These are phyloP conservation scores for Musa itinerans DNA, from an alignment of 176 grass and related monocot species.

Conservation along the genomic window DNA sequence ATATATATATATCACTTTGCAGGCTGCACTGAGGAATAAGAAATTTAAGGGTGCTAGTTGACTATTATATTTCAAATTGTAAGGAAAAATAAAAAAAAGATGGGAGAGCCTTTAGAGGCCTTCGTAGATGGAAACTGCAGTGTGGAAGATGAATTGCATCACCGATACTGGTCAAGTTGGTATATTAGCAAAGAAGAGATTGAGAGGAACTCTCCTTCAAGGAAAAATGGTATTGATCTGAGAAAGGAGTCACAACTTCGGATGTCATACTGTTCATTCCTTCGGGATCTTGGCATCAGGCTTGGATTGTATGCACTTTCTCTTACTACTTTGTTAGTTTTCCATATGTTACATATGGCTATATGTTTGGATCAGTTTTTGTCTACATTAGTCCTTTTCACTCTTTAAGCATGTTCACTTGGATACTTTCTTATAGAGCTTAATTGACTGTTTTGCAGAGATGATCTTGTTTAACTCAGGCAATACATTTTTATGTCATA, in stretches of 20 bases:
- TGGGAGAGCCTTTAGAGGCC: background rate
- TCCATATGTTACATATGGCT: background rate
- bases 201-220: conserved; percentile 51
- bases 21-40: background rate
- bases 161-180: conserved; percentile 38
- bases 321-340: background rate
- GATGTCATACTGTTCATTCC: conserved; percentile 60
- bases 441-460: background rate
- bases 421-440: background rate
- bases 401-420: background rate
- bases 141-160: conserved; percentile 15
- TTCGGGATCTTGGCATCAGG: conserved; percentile 49
- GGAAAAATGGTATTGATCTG: conserved; percentile 54
- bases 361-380: background rate
- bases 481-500: background rate
- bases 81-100: background rate
- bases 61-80: background rate
- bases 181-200: conserved; percentile 51
- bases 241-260: conserved; percentile 50
- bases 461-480: background rate
- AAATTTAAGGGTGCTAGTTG: background rate
- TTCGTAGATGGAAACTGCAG: conserved; percentile 21
- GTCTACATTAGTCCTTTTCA: background rate
- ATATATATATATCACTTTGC: background rate
- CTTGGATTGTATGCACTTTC: conserved; percentile 41